phyloP scores from a whole-genome alignment of 495 filamentous ascomycete genomes.

The Wilcoxina mikolae region DNA sequence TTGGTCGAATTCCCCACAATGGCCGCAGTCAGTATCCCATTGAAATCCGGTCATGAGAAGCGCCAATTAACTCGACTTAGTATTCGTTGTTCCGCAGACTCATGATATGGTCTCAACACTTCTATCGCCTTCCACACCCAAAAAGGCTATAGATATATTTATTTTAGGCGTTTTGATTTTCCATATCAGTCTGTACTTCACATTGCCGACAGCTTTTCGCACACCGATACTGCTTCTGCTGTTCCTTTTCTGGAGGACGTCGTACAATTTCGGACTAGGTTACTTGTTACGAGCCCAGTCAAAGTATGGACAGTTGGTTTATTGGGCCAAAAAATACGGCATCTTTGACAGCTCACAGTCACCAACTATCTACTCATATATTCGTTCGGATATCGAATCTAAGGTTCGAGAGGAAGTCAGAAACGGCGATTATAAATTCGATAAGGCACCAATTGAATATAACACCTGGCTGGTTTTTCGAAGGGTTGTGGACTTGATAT shows the following conservation, averaged over 20 bases:
- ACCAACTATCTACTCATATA: constrained; percentile 60
- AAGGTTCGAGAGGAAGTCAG: constrained; percentile 57
- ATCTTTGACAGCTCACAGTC: constrained; percentile 72
- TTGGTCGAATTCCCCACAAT: constrained; percentile 2
- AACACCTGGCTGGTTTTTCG: constrained; percentile 97
- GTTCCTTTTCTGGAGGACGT: constrained; percentile 83
- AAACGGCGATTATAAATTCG: constrained; percentile 69
- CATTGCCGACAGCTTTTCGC: constrained; percentile 50
- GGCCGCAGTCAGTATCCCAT: neutral
- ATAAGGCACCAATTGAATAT: constrained; percentile 86
- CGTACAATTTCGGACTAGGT: constrained; percentile 89
- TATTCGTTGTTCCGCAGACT: constrained; percentile 89
- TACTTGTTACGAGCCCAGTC: constrained; percentile 81
- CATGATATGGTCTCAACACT: constrained; percentile 99
- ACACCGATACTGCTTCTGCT: constrained; percentile 61
- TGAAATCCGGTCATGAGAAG: neutral
- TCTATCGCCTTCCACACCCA: constrained; percentile 84
- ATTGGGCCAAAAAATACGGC: constrained; percentile 70
- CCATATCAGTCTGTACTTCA: constrained; percentile 56
- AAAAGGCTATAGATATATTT: constrained; percentile 72
- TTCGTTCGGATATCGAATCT: constrained; percentile 80
- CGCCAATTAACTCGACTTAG: constrained; percentile 32
- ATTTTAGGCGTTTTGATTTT: constrained; percentile 67
- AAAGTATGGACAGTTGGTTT: constrained; percentile 65
- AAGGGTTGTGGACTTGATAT: constrained; percentile 81